Base-by-base conservation (phyloP, 176 grass and related monocot genomes). In the Chrysopogon serrulatus region DNA sequence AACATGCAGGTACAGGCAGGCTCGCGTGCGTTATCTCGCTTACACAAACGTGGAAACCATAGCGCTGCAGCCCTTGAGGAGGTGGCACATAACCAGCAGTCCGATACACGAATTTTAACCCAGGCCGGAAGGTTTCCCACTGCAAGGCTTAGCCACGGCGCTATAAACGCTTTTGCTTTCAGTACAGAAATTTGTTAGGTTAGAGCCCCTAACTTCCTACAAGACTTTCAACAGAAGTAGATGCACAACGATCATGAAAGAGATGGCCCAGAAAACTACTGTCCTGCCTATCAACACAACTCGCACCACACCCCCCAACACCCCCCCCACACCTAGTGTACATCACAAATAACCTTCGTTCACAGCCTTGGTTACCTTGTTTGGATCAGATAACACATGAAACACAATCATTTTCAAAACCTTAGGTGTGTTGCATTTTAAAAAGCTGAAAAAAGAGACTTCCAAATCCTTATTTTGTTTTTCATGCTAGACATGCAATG, bases 401-500 rank as follows among this genome's bases (percentile, higher is more conserved):
- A 24, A 57, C 54, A 24, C 21, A 57, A 57, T 24, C 21, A 57
- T 24, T 24, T 24, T 0, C 1, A 57, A 24, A 57, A 57, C 23
- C 23, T 57, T 24, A 57, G 1, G 54, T 24, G 12, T 57, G 23
- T 57, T 53, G 17, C 27, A 54, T 73, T 61, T 71, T 7, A 56
- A 24, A 57, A 24, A 24, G 7, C 51, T 54, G n/a, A 54, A 54
- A 19, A n/a, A 47, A 8, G 26, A 43, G 13, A 71, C 41, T 32
- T 24, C 69, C 10, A 68, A 61, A 13, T 56, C 62, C 68, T 79
- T 39, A 73, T 68, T 67, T 4, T 68, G 45, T 6, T 35, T 36
- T 36, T 36, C 73, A 81, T 59, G 71, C 74, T 78, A 44, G 30
- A 88, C 24, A 32, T 43, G 74, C 9, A 73, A 86, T 77, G 42